phyloP scores from a whole-genome alignment of 169 alveolate species.

The Babesia ovis region DNA sequence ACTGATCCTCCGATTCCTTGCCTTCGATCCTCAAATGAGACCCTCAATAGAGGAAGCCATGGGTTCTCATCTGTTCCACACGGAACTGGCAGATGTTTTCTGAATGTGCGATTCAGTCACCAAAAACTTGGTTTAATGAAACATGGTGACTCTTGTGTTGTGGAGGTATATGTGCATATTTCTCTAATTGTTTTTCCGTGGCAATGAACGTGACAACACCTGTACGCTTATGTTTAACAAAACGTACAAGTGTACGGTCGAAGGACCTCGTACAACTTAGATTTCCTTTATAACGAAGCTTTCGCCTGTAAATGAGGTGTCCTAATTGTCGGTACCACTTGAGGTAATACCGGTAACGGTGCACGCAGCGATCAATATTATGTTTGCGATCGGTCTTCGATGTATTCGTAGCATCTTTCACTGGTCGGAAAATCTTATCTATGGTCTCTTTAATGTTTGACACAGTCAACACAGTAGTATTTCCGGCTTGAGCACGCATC shows the following conservation, averaged over 20 bases:
- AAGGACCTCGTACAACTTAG: conserved; percentile 12
- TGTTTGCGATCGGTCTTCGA: background rate
- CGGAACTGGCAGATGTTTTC: background rate
- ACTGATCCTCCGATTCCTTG: conserved; percentile 45
- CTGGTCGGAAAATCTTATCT: conserved; percentile 3
- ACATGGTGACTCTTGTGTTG: conserved; percentile 2
- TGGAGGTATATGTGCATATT: conserved; percentile 13
- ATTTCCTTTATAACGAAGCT: conserved; percentile 8
- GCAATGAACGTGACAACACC: background rate
- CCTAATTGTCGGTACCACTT: conserved; percentile 36
- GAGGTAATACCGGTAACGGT: conserved; percentile 17
- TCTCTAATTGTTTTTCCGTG: background rate
- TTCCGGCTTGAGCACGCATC: conserved; percentile 19
- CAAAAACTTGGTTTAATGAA: conserved; percentile 23
- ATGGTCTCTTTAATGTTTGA: conserved; percentile 6
- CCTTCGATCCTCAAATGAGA: conserved; percentile 58
- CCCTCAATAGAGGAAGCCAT: conserved; percentile 71
- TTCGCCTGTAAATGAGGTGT: background rate
- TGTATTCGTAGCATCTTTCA: background rate
- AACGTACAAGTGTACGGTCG: background rate
- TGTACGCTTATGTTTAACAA: background rate
- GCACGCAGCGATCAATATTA: conserved; percentile 13
- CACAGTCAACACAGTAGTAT: conserved; percentile 9
- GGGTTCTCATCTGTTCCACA: conserved; percentile 26
- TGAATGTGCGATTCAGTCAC: background rate